phyloP scores from a whole-genome alignment of 768 basidiomycete species.

The Russula griseocarnosa region DNA sequence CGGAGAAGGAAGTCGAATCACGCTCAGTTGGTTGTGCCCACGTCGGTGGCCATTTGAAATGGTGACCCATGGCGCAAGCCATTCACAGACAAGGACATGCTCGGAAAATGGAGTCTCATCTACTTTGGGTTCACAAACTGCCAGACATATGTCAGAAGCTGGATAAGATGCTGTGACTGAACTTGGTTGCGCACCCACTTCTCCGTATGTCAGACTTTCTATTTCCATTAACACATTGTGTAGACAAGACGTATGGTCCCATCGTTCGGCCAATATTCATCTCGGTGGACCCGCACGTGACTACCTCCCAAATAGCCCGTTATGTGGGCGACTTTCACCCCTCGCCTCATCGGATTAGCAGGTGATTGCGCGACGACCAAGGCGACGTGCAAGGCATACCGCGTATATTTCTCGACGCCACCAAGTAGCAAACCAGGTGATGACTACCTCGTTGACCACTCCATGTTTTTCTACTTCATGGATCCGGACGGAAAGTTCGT shows the following conservation, averaged over 20 bases:
- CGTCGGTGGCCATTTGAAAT: constrained; percentile 86
- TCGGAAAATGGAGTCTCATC: constrained; percentile 87
- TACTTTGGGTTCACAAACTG: constrained; percentile 99
- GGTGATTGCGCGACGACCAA: constrained; percentile 86
- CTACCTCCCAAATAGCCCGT: constrained; percentile 52
- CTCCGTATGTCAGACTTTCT: not conserved
- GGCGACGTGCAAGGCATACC: constrained; percentile 87
- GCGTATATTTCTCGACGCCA: constrained; percentile 97
- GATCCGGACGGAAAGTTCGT: constrained; percentile 92
- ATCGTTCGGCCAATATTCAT: constrained; percentile 90
- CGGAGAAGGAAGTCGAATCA: constrained; percentile 65
- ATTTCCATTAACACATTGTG: constrained; percentile 3
- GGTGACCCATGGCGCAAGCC: constrained; percentile 53
- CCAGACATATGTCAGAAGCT: constrained; percentile 94
- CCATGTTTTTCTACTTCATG: constrained; percentile 98
- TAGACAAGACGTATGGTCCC: constrained; percentile 66
- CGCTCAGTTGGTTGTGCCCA: constrained; percentile 79
- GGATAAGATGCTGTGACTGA: constrained; percentile 87
- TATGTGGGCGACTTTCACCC: constrained; percentile 88
- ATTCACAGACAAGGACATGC: constrained; percentile 79
- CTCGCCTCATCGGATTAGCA: constrained; percentile 80
- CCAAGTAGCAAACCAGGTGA: constrained; percentile 81
- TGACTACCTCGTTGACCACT: constrained; percentile 96
- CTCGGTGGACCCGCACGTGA: constrained; percentile 94
- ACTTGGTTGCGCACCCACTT: constrained; percentile 55